phyloP scores from a whole-genome alignment of 495 filamentous ascomycete genomes.

The Hypoxylon fragiforme region DNA sequence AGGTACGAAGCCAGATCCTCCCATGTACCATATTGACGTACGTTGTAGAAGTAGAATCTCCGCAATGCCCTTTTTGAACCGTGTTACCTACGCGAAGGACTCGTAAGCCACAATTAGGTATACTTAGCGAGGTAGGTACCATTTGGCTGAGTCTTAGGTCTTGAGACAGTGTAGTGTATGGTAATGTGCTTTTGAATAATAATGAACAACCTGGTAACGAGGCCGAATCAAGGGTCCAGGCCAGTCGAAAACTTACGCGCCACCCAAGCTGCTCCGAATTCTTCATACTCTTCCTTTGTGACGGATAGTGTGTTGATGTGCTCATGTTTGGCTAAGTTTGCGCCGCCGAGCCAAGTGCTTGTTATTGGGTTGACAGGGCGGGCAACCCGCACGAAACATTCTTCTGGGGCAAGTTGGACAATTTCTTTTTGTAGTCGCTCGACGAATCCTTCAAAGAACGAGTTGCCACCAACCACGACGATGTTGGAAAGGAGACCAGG shows the following conservation, averaged over 20 bases:
- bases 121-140: too few relatives aligned
- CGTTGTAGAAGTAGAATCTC: too few relatives aligned
- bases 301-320: constrained; percentile 67
- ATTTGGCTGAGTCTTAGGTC: too few relatives aligned
- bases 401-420: constrained; percentile 70
- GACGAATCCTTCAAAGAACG: constrained; percentile 77
- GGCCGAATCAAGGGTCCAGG: constrained; percentile 49
- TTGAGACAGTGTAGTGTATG: too few relatives aligned
- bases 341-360: constrained; percentile 83
- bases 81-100: too few relatives aligned
- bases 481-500: constrained; percentile 83
- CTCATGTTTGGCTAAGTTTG: constrained; percentile 69
- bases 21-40: too few relatives aligned
- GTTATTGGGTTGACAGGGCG: constrained; percentile 74
- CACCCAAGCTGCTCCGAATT: constrained; percentile 79
- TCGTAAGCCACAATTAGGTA: too few relatives aligned
- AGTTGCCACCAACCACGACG: constrained; percentile 85
- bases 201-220: too few relatives aligned
- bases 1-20: too few relatives aligned
- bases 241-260: constrained; percentile 66
- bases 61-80: too few relatives aligned
- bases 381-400: constrained; percentile 74
- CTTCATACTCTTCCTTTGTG: constrained; percentile 86
- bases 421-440: constrained; percentile 80
- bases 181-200: too few relatives aligned